Base-by-base conservation (phyloP, 768 basidiomycete species). In the Porphyrellus cyaneotinctus region DNA sequence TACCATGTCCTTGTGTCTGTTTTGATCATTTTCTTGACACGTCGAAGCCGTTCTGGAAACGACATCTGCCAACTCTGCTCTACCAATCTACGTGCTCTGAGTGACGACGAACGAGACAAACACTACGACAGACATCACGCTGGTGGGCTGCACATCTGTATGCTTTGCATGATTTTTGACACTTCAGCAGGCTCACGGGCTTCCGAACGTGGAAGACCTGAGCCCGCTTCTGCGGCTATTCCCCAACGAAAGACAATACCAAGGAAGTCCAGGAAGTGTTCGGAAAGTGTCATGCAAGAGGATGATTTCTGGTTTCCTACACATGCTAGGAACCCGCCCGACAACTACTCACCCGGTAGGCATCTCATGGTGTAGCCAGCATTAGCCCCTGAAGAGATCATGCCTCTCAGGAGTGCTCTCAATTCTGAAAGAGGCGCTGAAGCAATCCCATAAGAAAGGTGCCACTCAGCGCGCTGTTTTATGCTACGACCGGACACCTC, bases 301-400 rank as follows among this genome's bases (percentile, higher is more conserved):
- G 86, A 88, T 55, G 51, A 69, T 4, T 91, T 90, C 64, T 92
- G 90, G 90, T 73, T 83, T 64, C 66, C 80, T 14, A 57, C 79
- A 6, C 72, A 74, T 52, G 52, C 64, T 2, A 62, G 51, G 3
- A 50, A 72, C 3, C 84, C 87, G 11, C 79, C 79, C 9, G 50
- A 57, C 5, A 87, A 85, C 59, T 85, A 76, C 62, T 80, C 80
- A 0, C 88, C 88, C 45, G 84, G 88, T 85, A 22, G 85, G 80
- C 81, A 10, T 33, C 20, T 53, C 30, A 3, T 18, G 23, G 9
- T 11, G 35, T 32, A 12, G 22, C 23, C 22, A 22, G 24, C 32
- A 52, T 54, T 59, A 53, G 43, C 52, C 56, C 48, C 56, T 66
- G 54, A 61, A 22, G 14, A 49, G 15, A 20, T 24, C 4, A 9